Evolutionary conservation across 2,329 filamentous ascomycete genomes (phyloP), one percentile per base, ranked within the genome.

Genomic region (Xylaria sp.): DNA sequence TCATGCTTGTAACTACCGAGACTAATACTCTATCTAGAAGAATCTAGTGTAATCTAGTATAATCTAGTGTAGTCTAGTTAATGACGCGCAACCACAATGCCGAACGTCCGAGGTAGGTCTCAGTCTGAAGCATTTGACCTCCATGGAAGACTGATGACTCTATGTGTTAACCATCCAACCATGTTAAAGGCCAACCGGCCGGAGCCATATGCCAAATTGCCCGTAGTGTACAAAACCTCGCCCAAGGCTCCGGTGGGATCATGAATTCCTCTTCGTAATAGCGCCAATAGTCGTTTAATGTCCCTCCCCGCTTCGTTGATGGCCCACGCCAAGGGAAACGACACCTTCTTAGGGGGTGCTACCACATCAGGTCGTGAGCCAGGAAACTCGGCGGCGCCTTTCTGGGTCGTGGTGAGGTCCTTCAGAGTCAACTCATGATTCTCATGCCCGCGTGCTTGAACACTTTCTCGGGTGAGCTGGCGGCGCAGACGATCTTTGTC

Each of bases 391-490:
- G 75, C 76, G 4, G 75, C 70, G 3, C 76, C 76, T 28, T 63
- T 68, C 11, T 72, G 66, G 15, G 71, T 74, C 26, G 72, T 72
- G 31, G 74, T 66, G 28, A 78, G 65, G 54, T 77, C 75, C 36
- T 71, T 74, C 10, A 77, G 66, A 0, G 73, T 77, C 38, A 78
- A 63, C 54, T 73, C 66, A 54, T 78, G 75, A 42, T 77, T 71
- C 68, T 78, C 76, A 64, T 78, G 76, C 10, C 73, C 74, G 10
- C 76, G 69, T 36, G 70, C 67, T 48, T 72, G 69, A 1, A 78
- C 75, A 63, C 75, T 76, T 36, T 76, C 72, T 44, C 73, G 73
- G n/a, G 74, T 74, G 20, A 78, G 75, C 62, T 76, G 73, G 44
- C 36, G 53, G 36, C 76, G 74, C 26, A 77, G 63, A 2, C 70